Percentiles rank a stretch among this genome's conserved stretches.
phyloP scores from a whole-genome alignment of 352 stramenopile genomes.

The Aphanomyces euteiches region DNA sequence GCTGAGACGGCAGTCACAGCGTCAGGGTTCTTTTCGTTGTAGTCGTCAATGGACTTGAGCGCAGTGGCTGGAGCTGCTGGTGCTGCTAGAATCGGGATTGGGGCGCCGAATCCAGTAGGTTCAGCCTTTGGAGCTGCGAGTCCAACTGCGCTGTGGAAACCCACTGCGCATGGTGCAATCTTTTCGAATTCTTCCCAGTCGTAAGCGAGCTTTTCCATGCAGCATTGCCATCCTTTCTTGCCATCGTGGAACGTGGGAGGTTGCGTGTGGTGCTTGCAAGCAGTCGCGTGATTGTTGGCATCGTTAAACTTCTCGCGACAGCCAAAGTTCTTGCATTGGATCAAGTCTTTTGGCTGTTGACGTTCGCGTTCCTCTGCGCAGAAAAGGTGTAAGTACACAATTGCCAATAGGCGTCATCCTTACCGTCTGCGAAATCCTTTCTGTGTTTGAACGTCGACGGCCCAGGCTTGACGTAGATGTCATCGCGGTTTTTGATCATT shows the following conservation, averaged over 20 bases:
- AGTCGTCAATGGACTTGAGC: slow-evolving; percentile 91
- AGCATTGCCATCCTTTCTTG: slow-evolving; percentile 90
- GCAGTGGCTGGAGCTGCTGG: slow-evolving; percentile 48
- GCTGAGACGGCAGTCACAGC: slow-evolving; percentile 80
- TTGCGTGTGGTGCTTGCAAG: slow-evolving; percentile 71
- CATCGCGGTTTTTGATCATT: slow-evolving; percentile 80
- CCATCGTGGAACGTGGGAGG: slow-evolving; percentile 87
- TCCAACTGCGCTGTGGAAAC: slow-evolving; percentile 57
- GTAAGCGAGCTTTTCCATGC: slow-evolving; percentile 88
- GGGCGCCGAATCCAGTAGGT: slow-evolving; percentile 67
- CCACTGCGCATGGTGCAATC: slow-evolving; percentile 67
- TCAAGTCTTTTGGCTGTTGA: slow-evolving; percentile 39
- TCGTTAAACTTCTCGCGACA: slow-evolving; percentile 79
- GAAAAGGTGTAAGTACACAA: neutral
- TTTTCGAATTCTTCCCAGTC: slow-evolving; percentile 95
- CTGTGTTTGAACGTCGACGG: slow-evolving; percentile 55
- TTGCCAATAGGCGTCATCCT: neutral
- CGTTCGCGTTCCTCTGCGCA: slow-evolving; percentile 28
- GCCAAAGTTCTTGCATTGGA: slow-evolving; percentile 86
- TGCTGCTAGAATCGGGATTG: slow-evolving; percentile 50
- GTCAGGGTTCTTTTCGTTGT: slow-evolving; percentile 87
- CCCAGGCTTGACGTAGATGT: slow-evolving; percentile 76
- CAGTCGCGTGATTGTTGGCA: slow-evolving; percentile 67
- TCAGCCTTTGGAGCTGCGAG: slow-evolving; percentile 41
- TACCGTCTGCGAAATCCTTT: slow-evolving; percentile 31